Percentiles rank a stretch among this genome's conserved stretches.
Conservation (phyloP, 1,284 basidiomycete genomes). For the Neolentinus lepideus region DNA sequence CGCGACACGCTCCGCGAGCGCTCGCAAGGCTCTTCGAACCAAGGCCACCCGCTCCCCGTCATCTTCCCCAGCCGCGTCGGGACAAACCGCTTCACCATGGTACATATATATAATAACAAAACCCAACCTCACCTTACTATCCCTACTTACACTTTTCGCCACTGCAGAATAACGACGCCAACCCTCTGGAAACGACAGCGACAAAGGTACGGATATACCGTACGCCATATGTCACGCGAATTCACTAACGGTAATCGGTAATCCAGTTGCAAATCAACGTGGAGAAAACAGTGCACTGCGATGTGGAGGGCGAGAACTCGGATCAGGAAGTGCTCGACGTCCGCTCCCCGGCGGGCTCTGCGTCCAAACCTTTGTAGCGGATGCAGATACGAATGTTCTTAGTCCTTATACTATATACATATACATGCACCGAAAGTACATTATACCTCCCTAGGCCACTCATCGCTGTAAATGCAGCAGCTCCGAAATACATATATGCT, state of each 20-base stretch:
- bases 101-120: conserved; percentile 4
- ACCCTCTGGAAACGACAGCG: conserved; percentile 6
- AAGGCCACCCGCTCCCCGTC: conserved; percentile 20
- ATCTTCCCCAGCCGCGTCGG: conserved; percentile 20
- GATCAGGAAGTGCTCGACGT: neutral
- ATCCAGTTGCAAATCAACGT: conserved; percentile 23
- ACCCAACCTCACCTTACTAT: conserved; percentile 2
- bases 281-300: conserved; percentile 23
- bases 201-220: conserved; percentile 7
- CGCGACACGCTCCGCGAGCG: conserved; percentile 19
- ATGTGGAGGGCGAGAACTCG: conserved; percentile 9
- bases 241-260: neutral
- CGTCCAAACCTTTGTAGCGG: too few relatives aligned
- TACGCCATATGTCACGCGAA: too few relatives aligned
- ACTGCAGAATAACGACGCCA: conserved; percentile 6
- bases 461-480: too few relatives aligned
- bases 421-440: too few relatives aligned
- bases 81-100: conserved; percentile 10
- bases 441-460: too few relatives aligned
- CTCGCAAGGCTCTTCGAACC: conserved; percentile 18
- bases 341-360: too few relatives aligned
- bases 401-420: too few relatives aligned
- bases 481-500: too few relatives aligned
- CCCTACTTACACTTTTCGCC: neutral
- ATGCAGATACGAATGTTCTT: too few relatives aligned